A percentile compares a stretch with the other conserved stretches of the same genome.
phyloP scores from a whole-genome alignment of 1,284 basidiomycete species.

The Irpex sp. region DNA sequence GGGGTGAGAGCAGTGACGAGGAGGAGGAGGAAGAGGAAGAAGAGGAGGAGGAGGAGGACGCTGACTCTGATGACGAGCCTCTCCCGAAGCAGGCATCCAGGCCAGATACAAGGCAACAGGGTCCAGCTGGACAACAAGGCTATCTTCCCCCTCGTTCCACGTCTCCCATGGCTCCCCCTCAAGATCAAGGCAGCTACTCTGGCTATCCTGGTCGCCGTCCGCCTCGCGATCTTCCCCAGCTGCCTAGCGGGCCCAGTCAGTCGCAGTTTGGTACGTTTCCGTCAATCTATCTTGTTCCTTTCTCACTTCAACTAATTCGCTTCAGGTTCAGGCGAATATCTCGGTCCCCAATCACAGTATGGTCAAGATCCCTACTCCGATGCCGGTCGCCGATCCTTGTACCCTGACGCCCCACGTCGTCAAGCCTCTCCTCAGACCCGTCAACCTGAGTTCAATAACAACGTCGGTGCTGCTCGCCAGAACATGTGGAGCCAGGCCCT shows the following conservation, averaged over 20 bases:
- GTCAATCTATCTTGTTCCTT: background rate
- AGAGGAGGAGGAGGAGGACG: conserved; percentile 74
- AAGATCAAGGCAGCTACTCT: conserved; percentile 18
- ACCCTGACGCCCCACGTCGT: conserved; percentile 40
- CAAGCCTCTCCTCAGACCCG: conserved; percentile 41
- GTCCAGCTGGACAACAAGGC: conserved; percentile 20
- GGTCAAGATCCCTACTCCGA: conserved; percentile 40
- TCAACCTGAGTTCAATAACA: conserved; percentile 27
- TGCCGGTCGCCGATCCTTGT: conserved; percentile 31
- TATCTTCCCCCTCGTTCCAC: conserved; percentile 23
- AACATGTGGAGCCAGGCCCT: conserved; percentile 85
- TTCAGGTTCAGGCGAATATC: conserved; percentile 24
- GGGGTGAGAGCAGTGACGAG: conserved; percentile 76
- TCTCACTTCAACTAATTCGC: background rate
- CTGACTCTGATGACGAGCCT: conserved; percentile 57
- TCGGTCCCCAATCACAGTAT: conserved; percentile 21
- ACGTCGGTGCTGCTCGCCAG: conserved; percentile 53
- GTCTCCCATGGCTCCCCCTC: conserved; percentile 25
- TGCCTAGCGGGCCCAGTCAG: conserved; percentile 31
- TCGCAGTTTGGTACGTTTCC: conserved; percentile 20
- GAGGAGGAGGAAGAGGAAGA: conserved; percentile 78
- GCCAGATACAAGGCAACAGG: conserved; percentile 26
- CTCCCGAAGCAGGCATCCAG: conserved; percentile 30
- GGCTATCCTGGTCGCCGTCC: conserved; percentile 25
- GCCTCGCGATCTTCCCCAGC: conserved; percentile 39